A percentile compares a stretch with the other conserved stretches of the same genome.
phyloP scores from a whole-genome alignment of 2,329 filamentous ascomycete genomes.

The Lecanosticta acicola region DNA sequence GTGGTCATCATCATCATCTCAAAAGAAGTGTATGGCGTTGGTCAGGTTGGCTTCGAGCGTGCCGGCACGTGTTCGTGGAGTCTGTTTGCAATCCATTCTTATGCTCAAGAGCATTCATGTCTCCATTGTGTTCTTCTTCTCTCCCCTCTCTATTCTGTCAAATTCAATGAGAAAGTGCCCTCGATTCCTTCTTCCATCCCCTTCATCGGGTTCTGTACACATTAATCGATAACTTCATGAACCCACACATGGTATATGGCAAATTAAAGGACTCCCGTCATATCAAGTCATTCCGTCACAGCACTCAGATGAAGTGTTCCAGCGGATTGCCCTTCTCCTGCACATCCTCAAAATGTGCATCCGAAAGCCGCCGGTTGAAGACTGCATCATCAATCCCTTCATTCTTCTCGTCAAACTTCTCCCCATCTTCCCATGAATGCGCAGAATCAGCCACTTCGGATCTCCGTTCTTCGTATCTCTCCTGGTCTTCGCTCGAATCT shows the following conservation, averaged over 20 bases:
- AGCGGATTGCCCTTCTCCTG: slow-evolving; percentile 30
- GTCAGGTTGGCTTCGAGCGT: no score
- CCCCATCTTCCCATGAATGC: slow-evolving; percentile 3
- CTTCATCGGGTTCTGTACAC: not conserved
- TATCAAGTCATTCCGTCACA: slow-evolving; percentile 4
- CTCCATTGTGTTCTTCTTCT: no score
- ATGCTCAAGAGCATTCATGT: no score
- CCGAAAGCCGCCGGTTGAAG: slow-evolving; percentile 10
- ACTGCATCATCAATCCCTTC: slow-evolving; percentile 4
- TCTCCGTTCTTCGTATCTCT: slow-evolving; percentile 3
- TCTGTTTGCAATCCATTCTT: no score
- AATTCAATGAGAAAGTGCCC: no score
- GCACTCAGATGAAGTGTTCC: slow-evolving; percentile 5
- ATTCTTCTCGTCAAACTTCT: slow-evolving; percentile 4
- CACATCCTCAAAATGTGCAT: slow-evolving; percentile 25
- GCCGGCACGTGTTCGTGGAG: no score
- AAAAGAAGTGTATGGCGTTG: no score
- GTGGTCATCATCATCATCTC: not conserved
- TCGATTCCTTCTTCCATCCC: no score
- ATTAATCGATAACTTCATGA: not conserved
- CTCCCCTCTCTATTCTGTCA: no score
- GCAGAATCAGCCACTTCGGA: slow-evolving; percentile 6
- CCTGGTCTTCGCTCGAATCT: slow-evolving; percentile 4
- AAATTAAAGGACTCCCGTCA: no score
- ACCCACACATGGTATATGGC: not conserved